These are phyloP conservation scores for Fallopia convolvulus DNA, from an alignment of 148 eudicot genomes.

Conservation along the genomic window DNA sequence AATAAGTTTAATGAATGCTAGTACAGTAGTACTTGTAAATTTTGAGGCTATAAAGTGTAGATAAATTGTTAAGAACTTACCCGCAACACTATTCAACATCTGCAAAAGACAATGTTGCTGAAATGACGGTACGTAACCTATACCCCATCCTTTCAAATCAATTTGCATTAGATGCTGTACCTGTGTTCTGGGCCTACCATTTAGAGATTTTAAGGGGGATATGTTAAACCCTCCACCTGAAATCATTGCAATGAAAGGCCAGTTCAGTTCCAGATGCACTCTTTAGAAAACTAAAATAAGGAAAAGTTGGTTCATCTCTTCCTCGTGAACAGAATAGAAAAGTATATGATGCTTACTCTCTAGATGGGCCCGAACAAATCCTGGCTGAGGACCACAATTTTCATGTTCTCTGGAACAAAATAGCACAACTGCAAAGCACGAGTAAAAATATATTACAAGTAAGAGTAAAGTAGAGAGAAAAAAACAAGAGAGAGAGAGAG, in stretches of 20 bases:
- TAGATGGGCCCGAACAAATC: slow-evolving; percentile 93
- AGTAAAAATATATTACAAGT: slow-evolving; percentile 13
- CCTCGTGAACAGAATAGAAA: slow-evolving; percentile 2
- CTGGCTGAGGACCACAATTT: slow-evolving; percentile 93
- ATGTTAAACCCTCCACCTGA: slow-evolving; percentile 97
- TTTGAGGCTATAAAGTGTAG: background rate
- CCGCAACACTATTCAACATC: slow-evolving; percentile 96
- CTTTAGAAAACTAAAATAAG: background rate
- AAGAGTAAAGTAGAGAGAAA: slow-evolving; percentile 4
- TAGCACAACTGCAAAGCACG: slow-evolving; percentile 68
- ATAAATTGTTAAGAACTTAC: slow-evolving; percentile 27
- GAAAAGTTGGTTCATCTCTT: background rate
- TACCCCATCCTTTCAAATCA: slow-evolving; percentile 98
- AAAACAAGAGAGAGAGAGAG: background rate
- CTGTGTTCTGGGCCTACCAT: slow-evolving; percentile 91
- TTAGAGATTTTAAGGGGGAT: slow-evolving; percentile 76
- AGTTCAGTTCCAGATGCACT: slow-evolving; percentile 1
- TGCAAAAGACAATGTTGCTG: slow-evolving; percentile 97
- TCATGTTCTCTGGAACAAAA: slow-evolving; percentile 95
- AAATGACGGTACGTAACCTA: slow-evolving; percentile 76
- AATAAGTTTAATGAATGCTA: background rate
- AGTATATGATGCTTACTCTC: slow-evolving; percentile 58
- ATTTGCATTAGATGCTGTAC: slow-evolving; percentile 99
- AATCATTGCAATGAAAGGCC: slow-evolving; percentile 12
- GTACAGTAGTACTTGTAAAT: background rate